These are phyloP conservation scores for Aspergillus chevalieri DNA, from an alignment of 2,329 filamentous ascomycete genomes.

Conservation along the genomic window DNA sequence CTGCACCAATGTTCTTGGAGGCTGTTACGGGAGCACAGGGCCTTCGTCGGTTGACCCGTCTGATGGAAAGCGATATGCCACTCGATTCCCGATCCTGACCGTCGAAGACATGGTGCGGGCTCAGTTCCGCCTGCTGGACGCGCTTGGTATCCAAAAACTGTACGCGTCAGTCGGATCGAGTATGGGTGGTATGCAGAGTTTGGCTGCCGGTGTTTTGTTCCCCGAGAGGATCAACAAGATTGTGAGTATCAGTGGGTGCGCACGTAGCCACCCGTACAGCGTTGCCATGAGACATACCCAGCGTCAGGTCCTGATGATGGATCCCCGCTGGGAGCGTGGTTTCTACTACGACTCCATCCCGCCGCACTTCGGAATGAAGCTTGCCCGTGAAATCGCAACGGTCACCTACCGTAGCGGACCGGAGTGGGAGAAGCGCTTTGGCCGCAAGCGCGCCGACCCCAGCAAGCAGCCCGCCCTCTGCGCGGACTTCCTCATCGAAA, in stretches of 20 bases:
- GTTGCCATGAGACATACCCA: constrained; percentile 98
- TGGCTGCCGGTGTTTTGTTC: constrained; percentile 79
- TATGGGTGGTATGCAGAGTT: constrained; percentile 97
- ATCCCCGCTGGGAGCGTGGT: constrained; percentile 91
- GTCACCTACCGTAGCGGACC: constrained; percentile 95
- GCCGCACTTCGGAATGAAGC: constrained; percentile 94
- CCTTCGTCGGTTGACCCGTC: constrained; percentile 82
- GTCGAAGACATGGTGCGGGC: constrained; percentile 97
- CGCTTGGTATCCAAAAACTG: constrained; percentile 67
- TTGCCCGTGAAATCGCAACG: constrained; percentile 93
- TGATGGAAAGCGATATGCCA: constrained; percentile 83
- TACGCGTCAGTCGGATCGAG: constrained; percentile 91
- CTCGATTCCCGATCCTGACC: constrained; percentile 89
- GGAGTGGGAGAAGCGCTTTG: constrained; percentile 96
- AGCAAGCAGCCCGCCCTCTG: constrained; percentile 86
- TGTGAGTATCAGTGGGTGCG: constrained; percentile 87
- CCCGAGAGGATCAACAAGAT: constrained; percentile 74
- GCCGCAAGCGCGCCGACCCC: constrained; percentile 76
- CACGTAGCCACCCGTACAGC: constrained; percentile 90
- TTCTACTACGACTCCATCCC: constrained; percentile 88
- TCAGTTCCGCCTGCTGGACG: constrained; percentile 82
- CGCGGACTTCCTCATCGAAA: constrained; percentile 95
- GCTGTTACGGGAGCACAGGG: constrained; percentile 92
- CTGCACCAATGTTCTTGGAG: constrained; percentile 93
- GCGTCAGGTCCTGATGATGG: constrained; percentile 97